A percentile compares a stretch with the other conserved stretches of the same genome.
phyloP scores from a whole-genome alignment of 1,139 yeast species.

The Geotrichum klebahnii region DNA sequence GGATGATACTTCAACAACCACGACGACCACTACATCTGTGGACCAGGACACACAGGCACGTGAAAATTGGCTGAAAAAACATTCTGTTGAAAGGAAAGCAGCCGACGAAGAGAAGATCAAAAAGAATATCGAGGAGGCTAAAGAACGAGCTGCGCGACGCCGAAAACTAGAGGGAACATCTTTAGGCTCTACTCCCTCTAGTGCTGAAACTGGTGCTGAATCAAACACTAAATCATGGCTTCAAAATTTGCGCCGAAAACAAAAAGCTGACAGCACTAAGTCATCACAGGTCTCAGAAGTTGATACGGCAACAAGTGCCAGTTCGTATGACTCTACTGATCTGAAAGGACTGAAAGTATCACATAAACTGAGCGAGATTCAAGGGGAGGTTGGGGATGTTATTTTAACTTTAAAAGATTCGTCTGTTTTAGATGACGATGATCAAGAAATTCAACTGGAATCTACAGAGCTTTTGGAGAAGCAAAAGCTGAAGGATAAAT shows the following conservation, averaged over 20 bases:
- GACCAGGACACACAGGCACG: constrained; percentile 35
- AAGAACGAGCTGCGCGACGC: constrained; percentile 29
- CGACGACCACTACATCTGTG: constrained; percentile 18
- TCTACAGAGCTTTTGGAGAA: constrained; percentile 45
- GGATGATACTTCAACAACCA: constrained; percentile 8
- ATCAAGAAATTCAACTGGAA: constrained; percentile 46
- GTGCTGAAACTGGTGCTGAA: constrained; percentile 30
- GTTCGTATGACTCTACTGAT: constrained; percentile 32
- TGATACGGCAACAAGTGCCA: constrained; percentile 8
- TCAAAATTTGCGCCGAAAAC: constrained; percentile 24
- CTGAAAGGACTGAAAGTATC: constrained; percentile 46
- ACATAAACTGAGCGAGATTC: constrained; percentile 46
- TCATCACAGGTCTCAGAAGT: constrained; percentile 19
- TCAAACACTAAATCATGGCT: constrained; percentile 28
- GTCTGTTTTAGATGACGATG: constrained; percentile 49
- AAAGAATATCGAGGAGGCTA: constrained; percentile 25
- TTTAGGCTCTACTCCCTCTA: no score
- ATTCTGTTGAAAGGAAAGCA: constrained; percentile 25
- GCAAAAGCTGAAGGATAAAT: constrained; percentile 35
- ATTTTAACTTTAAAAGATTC: constrained; percentile 65
- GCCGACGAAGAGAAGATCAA: constrained; percentile 24
- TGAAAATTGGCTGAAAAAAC: constrained; percentile 34
- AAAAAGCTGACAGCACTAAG: constrained; percentile 7
- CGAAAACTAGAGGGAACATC: constrained; percentile 32
- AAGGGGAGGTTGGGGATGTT: constrained; percentile 44